Base-by-base conservation (phyloP, 1,139 yeast genomes). In the Pichia sp. region DNA sequence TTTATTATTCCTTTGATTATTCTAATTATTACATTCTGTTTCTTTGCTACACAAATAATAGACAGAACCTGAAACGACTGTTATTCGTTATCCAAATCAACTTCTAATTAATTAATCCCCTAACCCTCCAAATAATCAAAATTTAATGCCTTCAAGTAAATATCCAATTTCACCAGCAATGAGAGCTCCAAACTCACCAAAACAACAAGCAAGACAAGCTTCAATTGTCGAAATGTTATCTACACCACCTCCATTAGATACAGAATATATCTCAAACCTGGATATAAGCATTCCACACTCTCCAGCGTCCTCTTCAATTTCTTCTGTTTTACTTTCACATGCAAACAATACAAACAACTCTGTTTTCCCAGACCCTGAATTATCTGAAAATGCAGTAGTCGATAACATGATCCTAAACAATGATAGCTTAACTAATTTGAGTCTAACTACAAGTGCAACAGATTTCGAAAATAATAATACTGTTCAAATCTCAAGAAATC, bases 181-280 rank as follows among this genome's bases (percentile, higher is more conserved):
- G 56, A 62, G 74, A 57, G 63, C 66, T 3, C 70, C 73, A 11
- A 55, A 58, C 5, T 67, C 71, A 15, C 72, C 72, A 1, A 52
- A 53, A n/a, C 58, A 64, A 21, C 59, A 57, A 22, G 51, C 60
- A 8, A 71, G 90, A 52, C 85, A 82, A 56, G 76, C 86, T 0
- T 85, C 94, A n/a, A 85, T 87, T 50, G 96, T 85, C 38, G 96
- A 87, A 62, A 66, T 87, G 67, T 71, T 87, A 42, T 80, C 89
- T n/a, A 81, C 93, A 8, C 96, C 96, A 1, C 96, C 96, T 8
- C 87, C 89, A 0, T 66, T 83, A 46, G 72, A 43, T 5, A 42
- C 44, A 12, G 44, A 47, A 9, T 22, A 24, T 27, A 48, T 48
- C 20, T 30, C 52, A 17, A 45, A 18, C 31, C 38, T 46, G 33